Percentiles rank a stretch among this genome's conserved stretches.
phyloP scores from a whole-genome alignment of 2,329 filamentous ascomycete genomes.

The Aureobasidium sp. region DNA sequence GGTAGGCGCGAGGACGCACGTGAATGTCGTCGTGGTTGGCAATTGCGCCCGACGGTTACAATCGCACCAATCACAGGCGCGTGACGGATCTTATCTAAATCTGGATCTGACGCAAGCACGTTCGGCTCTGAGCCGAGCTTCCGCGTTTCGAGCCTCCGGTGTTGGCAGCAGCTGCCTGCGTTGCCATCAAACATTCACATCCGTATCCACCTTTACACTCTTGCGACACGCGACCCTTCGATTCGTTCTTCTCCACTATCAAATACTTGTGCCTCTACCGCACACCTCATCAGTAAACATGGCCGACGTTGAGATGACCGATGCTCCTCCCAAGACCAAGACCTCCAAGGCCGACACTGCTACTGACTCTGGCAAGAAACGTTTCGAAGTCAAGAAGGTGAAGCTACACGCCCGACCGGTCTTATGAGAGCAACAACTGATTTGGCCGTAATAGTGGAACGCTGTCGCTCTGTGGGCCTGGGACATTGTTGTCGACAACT shows the following conservation, averaged over 20 bases:
- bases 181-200: slow-evolving; percentile 3
- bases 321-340: slow-evolving; percentile 55
- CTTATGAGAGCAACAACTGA: background rate
- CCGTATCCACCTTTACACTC: background rate
- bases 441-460: slow-evolving; percentile 64
- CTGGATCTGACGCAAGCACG: background rate
- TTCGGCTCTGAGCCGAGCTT: background rate
- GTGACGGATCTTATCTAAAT: background rate
- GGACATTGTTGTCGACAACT: slow-evolving; percentile 99
- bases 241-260: slow-evolving; percentile 16
- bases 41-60: background rate
- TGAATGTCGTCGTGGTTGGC: background rate
- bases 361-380: slow-evolving; percentile 67
- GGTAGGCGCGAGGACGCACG: background rate
- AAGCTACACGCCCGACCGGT: slow-evolving; percentile 17
- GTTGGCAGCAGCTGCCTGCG: background rate
- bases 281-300: slow-evolving; percentile 41
- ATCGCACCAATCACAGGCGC: background rate
- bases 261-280: slow-evolving; percentile 13
- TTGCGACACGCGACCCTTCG: background rate
- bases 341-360: slow-evolving; percentile 44
- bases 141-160: background rate
- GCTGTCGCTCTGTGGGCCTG: slow-evolving; percentile 97
- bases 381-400: slow-evolving; percentile 99
- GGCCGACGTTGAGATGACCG: slow-evolving; percentile 96